Evolutionary conservation across 768 basidiomycete genomes (phyloP).

Genomic region (Mrakia frigida): DNA sequence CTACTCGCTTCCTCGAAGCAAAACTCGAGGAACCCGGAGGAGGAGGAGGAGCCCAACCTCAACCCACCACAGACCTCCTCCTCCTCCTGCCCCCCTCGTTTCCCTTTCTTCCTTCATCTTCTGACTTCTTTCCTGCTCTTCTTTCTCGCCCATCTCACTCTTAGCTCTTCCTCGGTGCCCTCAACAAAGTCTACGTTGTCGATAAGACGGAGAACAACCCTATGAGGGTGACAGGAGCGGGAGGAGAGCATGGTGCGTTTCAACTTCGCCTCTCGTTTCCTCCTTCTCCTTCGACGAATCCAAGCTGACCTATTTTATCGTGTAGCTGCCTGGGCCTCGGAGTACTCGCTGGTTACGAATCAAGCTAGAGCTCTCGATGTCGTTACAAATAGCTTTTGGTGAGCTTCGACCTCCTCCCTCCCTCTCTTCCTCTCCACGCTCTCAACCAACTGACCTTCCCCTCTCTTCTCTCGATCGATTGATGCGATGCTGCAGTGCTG

Average conservation of each 20-base stretch:
- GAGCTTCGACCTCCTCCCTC: background rate
- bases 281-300: background rate
- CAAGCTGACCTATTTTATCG: background rate
- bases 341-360: constrained; percentile 53
- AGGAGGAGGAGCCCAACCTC: background rate
- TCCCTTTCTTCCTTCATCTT: too few relatives aligned
- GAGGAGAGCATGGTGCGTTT: constrained; percentile 24
- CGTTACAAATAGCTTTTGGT: too few relatives aligned
- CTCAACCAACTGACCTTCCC: constrained; percentile 47
- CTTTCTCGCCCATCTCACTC: too few relatives aligned
- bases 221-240: constrained; percentile 52
- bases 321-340: constrained; percentile 46
- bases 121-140: too few relatives aligned
- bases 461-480: constrained; percentile 60
- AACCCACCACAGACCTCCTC: constrained; percentile 8
- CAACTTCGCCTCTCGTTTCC: background rate
- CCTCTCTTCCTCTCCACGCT: background rate
- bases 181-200: constrained; percentile 64
- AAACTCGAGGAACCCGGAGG: too few relatives aligned
- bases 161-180: constrained; percentile 74
- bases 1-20: too few relatives aligned
- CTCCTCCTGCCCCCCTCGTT: too few relatives aligned
- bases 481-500: constrained; percentile 80
- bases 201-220: constrained; percentile 62
- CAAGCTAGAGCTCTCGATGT: background rate